A percentile compares a stretch with the other conserved stretches of the same genome.
phyloP scores from a whole-genome alignment of 192 early-diverging fungal genomes.

The Blastocladiella britannica region DNA sequence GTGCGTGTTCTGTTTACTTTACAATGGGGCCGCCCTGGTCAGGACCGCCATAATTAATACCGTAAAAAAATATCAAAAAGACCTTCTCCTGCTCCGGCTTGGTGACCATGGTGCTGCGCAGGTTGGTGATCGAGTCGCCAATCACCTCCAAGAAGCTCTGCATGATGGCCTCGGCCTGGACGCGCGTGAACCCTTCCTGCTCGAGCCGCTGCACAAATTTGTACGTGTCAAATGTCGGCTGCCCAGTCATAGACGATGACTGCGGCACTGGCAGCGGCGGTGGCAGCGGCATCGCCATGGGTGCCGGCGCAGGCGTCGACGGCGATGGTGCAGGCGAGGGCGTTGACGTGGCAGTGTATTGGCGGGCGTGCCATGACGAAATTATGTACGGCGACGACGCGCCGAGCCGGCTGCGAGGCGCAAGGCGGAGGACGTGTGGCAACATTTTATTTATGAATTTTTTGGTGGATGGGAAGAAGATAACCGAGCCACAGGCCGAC shows the following conservation, averaged over 20 bases:
- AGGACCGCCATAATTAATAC: neutral
- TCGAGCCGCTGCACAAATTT: slow-evolving; percentile 50
- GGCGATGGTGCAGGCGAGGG: too few species aligned
- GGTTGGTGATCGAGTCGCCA: slow-evolving; percentile 37
- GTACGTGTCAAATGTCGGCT: slow-evolving; percentile 52
- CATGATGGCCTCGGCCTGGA: slow-evolving; percentile 60
- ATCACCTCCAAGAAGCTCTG: slow-evolving; percentile 46
- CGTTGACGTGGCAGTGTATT: too few species aligned
- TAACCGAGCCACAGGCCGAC: too few species aligned
- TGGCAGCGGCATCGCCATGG: neutral
- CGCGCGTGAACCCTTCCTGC: slow-evolving; percentile 40
- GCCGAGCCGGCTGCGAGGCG: too few species aligned
- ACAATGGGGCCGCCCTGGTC: neutral
- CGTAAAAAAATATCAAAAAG: neutral
- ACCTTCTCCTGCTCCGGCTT: slow-evolving; percentile 64
- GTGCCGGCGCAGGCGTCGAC: too few species aligned
- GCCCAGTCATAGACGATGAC: too few species aligned
- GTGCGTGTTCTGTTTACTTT: slow-evolving; percentile 37
- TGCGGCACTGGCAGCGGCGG: too few species aligned
- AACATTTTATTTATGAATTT: too few species aligned
- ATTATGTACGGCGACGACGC: too few species aligned
- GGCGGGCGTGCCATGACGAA: too few species aligned
- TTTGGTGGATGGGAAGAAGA: too few species aligned
- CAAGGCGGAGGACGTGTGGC: too few species aligned
- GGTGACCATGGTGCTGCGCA: slow-evolving; percentile 45